Base-by-base conservation (phyloP, 495 filamentous ascomycete genomes). In the Astrothelium subdiscretum region DNA sequence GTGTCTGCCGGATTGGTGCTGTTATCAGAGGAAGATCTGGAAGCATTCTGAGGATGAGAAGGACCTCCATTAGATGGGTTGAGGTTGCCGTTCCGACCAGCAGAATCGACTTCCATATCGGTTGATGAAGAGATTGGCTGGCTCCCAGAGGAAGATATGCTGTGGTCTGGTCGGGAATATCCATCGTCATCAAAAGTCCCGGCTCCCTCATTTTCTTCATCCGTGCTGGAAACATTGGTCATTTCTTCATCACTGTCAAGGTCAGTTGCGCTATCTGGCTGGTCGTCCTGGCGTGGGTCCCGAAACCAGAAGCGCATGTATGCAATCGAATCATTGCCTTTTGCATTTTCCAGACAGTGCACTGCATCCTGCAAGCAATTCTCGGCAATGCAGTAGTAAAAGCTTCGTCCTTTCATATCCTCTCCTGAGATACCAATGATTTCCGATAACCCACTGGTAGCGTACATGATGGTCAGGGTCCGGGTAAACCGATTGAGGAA, bases 321-420 rank as follows among this genome's bases (percentile, higher is more conserved):
- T 15, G 91, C 90, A 66, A 96, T 95, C 13, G 91, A 95, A 66
- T 95, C 90, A 67, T 96, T 95, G n/a, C 85, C 86, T 70, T 96
- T 95, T 6, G 91, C 91, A 66, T 85, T 85, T 70, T 95, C 90
- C 48, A 96, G 73, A 66, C 85, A 90, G 62, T 83, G 80, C 13
- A 91, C 81, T 15, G 89, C 90, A 66, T 91, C 87, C 15, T 79
- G 75, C 26, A 92, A 73, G 65, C 88, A 92, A 61, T 88, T 85
- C 65, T 87, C 83, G 54, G 87, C 80, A 29, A 92, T 92, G 66
- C 87, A 90, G 63, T 88, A 86, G 68, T 91, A 92, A 66, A 92
- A 91, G 65, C 87, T 88, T 61, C 83, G 84, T 11, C 86, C 84
- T 64, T 81, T 76, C 42, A 90, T 78, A 64, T 87, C 78, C 24